Conservation (phyloP, 139 green algal genomes). For the Chloropicon primus region DNA sequence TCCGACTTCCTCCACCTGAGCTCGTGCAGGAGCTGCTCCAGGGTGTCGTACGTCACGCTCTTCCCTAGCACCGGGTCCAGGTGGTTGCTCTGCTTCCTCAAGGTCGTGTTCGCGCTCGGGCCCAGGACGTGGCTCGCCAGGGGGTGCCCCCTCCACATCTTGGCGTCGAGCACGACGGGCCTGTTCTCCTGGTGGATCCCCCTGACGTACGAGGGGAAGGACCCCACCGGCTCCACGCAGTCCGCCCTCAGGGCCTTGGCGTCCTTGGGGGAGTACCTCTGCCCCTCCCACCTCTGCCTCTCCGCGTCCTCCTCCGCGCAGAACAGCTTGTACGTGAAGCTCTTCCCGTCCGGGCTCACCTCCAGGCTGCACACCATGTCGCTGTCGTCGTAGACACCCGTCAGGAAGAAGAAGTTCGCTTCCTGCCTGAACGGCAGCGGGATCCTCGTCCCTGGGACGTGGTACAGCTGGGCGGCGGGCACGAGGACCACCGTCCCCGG, state of each 20-base stretch:
- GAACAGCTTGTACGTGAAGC: not conserved
- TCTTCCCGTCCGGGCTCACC: not conserved
- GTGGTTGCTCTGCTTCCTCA: not conserved
- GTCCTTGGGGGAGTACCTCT: not conserved
- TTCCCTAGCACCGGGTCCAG: constrained; percentile 11
- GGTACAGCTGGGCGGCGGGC: constrained; percentile 31
- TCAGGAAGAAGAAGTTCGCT: constrained; percentile 77
- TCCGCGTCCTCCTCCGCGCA: not conserved
- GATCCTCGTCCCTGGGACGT: constrained; percentile 34
- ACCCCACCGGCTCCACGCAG: not conserved
- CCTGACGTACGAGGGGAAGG: not conserved
- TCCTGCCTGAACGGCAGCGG: constrained; percentile 27
- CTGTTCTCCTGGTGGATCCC: not conserved
- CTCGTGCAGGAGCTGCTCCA: constrained; percentile 25
- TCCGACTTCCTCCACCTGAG: constrained; percentile 48
- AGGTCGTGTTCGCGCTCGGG: not conserved
- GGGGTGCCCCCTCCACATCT: not conserved
- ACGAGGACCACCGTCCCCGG: constrained; percentile 48
- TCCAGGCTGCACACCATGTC: constrained; percentile 26
- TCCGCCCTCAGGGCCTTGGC: not conserved
- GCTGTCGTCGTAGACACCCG: constrained; percentile 56
- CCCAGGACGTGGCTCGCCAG: not conserved
- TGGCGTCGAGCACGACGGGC: not conserved
- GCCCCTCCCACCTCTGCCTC: not conserved
- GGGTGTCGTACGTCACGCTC: not conserved